phyloP scores from a whole-genome alignment of 2,329 filamentous ascomycete genomes.

The Phyllosticta citrichinensis region DNA sequence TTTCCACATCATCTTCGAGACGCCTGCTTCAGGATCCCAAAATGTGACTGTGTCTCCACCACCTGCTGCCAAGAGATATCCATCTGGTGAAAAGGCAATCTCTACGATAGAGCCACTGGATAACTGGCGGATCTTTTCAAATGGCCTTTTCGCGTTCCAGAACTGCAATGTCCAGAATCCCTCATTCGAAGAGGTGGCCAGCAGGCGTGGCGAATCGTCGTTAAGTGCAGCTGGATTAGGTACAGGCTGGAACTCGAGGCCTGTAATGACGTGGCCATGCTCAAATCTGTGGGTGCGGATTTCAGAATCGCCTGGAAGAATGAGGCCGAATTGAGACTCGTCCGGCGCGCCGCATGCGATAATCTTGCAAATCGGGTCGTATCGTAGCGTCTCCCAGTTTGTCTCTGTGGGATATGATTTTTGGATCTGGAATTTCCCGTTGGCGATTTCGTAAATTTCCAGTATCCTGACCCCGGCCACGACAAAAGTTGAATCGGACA shows the following conservation, averaged over 20 bases:
- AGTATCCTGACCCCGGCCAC: constrained; percentile 34
- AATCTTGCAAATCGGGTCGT: constrained; percentile 31
- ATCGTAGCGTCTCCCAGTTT: constrained; percentile 30
- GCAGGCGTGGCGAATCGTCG: constrained; percentile 18
- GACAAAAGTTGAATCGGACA: constrained; percentile 32
- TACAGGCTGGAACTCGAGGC: constrained; percentile 31
- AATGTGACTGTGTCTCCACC: constrained; percentile 34
- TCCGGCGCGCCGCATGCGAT: constrained; percentile 23
- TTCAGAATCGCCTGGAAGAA: constrained; percentile 23
- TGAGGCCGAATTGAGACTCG: constrained; percentile 23
- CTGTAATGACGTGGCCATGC: constrained; percentile 27
- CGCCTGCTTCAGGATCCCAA: constrained; percentile 31
- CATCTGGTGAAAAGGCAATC: constrained; percentile 36
- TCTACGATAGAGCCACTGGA: constrained; percentile 28
- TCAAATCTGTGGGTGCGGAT: constrained; percentile 23
- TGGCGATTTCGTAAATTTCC: constrained; percentile 28
- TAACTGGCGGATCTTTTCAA: constrained; percentile 21
- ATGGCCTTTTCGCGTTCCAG: constrained; percentile 31
- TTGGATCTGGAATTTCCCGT: constrained; percentile 14
- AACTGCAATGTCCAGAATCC: constrained; percentile 27
- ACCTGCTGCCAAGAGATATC: constrained; percentile 33
- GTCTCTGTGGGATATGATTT: constrained; percentile 23
- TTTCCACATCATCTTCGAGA: constrained; percentile 26
- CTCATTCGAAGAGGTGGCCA: constrained; percentile 33
- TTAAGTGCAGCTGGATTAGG: constrained; percentile 11